A percentile compares a stretch with the other conserved stretches of the same genome.
phyloP scores from a whole-genome alignment of 208 protist species.

The Trypanosoma brucei region DNA sequence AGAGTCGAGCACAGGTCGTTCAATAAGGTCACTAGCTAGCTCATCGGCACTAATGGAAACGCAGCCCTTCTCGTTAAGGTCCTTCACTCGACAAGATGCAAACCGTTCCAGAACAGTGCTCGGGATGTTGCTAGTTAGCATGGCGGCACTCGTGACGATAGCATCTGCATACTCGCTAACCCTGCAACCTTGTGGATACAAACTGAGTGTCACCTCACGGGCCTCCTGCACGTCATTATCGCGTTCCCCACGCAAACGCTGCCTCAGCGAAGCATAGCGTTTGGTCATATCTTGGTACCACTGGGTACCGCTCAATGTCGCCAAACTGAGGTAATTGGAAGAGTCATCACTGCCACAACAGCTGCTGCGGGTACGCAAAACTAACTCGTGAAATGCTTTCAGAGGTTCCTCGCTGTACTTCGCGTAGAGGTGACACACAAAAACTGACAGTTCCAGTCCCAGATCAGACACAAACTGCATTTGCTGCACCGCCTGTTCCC shows the following conservation, averaged over 20 bases:
- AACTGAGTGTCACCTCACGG: conserved; percentile 35
- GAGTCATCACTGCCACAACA: conserved; percentile 6
- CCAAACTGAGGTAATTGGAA: conserved; percentile 1
- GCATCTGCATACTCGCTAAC: conserved; percentile 63
- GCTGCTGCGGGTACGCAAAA: conserved; percentile 34
- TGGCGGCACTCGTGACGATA: conserved; percentile 59
- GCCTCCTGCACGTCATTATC: conserved; percentile 34
- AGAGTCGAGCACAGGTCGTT: conserved; percentile 39
- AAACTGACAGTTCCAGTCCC: conserved; percentile 58
- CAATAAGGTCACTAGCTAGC: conserved; percentile 35
- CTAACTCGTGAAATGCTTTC: conserved; percentile 44
- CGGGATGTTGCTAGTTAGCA: conserved; percentile 57
- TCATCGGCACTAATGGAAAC: conserved; percentile 38
- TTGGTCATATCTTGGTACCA: conserved; percentile 57
- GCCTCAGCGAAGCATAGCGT: conserved; percentile 32
- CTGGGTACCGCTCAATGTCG: conserved; percentile 19
- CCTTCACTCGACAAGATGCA: conserved; percentile 26
- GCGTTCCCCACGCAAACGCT: conserved; percentile 21
- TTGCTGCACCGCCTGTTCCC: too few relatives aligned
- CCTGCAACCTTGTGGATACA: conserved; percentile 70
- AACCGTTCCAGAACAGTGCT: conserved; percentile 26
- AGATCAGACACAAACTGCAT: conserved; percentile 32
- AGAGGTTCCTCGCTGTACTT: conserved; percentile 11
- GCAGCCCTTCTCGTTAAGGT: conserved; percentile 14
- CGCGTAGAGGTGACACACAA: conserved; percentile 63